Base-by-base conservation (phyloP, 108 stramenopile genomes). In the Parietichytrium sp. region DNA sequence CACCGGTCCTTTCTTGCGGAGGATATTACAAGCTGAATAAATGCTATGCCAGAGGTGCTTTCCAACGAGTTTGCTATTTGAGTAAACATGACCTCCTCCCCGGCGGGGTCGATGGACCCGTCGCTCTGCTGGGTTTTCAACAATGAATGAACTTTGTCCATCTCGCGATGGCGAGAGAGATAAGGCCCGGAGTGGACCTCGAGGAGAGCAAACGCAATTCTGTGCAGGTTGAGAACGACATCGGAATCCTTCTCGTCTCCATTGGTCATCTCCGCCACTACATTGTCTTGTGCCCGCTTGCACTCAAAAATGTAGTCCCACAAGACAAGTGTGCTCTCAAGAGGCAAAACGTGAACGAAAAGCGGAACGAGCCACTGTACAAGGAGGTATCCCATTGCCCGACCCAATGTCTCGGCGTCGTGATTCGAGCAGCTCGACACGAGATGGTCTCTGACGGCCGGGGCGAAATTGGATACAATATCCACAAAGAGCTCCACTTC, bases 401-500 rank as follows among this genome's bases (percentile, higher is more conserved):
- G 61, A n/a, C 45, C 16, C 6, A 72, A 15, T 6, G 36, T 42
- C n/a, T 25, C 61, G 52, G 52, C 52, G 15, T 53, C 52, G n/a
- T n/a, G n/a, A n/a, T n/a, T n/a, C n/a, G n/a, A n/a, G n/a, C n/a
- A n/a, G 20, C 20, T 42, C 33, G 61, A 3, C 15, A 23, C 61
- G 42, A 72, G 61, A 1, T 72, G 61, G 23, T 72, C 61, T 2
- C 38, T 16, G 33, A 72, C 45, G 10, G 45, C 20, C 2, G 61
- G 61, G 10, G 61, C 61, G 33, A 45, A 25, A 27, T 15, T 13
- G 6, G 38, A 10, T 6, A 72, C 61, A 72, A 72, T 45, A n/a
- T 72, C 61, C 20, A 45, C 61, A 20, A 72, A 72, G 1, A 72
- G 61, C 61, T 72, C 61, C n/a, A 72, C 61, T 25, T 72, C 61